Evolutionary conservation across 2,329 filamentous ascomycete species (phyloP).

Genomic region (Colletotrichum eremochloae): DNA sequence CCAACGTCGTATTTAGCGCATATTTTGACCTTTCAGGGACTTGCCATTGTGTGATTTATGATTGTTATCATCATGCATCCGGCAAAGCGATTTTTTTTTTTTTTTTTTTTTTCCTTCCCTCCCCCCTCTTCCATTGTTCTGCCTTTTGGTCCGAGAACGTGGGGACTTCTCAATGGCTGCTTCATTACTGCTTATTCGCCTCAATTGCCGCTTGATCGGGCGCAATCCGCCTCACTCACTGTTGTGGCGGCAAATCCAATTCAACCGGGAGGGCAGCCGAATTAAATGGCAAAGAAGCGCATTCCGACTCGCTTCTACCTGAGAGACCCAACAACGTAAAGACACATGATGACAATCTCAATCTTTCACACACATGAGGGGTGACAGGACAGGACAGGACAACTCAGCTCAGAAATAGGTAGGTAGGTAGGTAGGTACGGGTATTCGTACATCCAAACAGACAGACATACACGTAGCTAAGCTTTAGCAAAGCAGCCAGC

Average conservation of each 20-base stretch:
- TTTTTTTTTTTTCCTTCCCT: not conserved
- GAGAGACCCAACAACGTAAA: not conserved
- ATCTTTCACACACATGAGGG: not conserved
- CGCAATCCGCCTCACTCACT: not conserved
- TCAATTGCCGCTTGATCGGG: not conserved
- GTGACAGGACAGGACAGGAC: not conserved
- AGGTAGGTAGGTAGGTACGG: not conserved
- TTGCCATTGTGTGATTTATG: slow-evolving; percentile 2
- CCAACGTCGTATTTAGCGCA: slow-evolving; percentile 11
- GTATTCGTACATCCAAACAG: not conserved
- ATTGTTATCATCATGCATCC: no score
- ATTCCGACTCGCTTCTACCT: not conserved
- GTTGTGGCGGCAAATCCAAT: not conserved
- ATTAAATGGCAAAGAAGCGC: not conserved
- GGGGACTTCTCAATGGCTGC: slow-evolving; percentile 35
- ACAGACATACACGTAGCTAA: not conserved
- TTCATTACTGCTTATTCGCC: not conserved
- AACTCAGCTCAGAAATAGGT: not conserved
- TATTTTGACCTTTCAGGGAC: slow-evolving; percentile 21
- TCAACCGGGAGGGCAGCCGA: not conserved
- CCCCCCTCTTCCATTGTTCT: not conserved
- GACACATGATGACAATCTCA: not conserved
- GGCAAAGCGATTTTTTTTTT: not conserved
- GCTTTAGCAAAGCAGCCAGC: not conserved
- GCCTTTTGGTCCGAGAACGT: slow-evolving; percentile 16